phyloP scores from a whole-genome alignment of 345 rosid species.

The Salix caprea region DNA sequence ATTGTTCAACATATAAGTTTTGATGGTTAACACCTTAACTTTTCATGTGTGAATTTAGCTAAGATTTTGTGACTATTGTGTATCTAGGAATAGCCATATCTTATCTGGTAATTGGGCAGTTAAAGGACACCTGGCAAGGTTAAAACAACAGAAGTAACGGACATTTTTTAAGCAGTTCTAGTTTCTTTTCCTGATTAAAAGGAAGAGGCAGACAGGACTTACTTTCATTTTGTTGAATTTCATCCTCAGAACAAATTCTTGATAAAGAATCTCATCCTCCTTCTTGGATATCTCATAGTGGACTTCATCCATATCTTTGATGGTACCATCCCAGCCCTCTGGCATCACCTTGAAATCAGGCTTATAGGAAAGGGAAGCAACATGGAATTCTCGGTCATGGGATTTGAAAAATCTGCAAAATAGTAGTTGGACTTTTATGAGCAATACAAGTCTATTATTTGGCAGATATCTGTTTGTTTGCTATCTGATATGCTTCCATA shows the following conservation, averaged over 20 bases:
- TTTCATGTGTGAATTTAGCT: background rate
- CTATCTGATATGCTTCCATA: background rate
- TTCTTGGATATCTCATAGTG: slow-evolving; percentile 97
- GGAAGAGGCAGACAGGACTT: slow-evolving; percentile 13
- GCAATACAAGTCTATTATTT: background rate
- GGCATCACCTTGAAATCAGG: slow-evolving; percentile 99
- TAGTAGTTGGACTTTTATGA: background rate
- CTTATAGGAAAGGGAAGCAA: slow-evolving; percentile 84
- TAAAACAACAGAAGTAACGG: background rate
- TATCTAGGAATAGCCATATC: background rate
- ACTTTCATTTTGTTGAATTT: slow-evolving; percentile 93
- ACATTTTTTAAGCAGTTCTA: background rate
- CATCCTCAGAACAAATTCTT: slow-evolving; percentile 74
- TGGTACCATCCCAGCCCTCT: slow-evolving; percentile 98
- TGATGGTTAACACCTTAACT: background rate
- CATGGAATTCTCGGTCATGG: slow-evolving; percentile 93
- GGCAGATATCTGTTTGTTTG: background rate
- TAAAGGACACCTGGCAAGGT: background rate
- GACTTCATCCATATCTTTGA: slow-evolving; percentile 80
- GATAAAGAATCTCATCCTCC: slow-evolving; percentile 87
- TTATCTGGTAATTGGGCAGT: background rate
- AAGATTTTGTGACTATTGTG: background rate
- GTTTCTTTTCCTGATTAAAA: background rate
- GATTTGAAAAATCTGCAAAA: slow-evolving; percentile 66
- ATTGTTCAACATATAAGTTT: too few relatives aligned